Conservation (phyloP, 2,329 filamentous ascomycete genomes). For the Pseudogymnoascus verrucosus region DNA sequence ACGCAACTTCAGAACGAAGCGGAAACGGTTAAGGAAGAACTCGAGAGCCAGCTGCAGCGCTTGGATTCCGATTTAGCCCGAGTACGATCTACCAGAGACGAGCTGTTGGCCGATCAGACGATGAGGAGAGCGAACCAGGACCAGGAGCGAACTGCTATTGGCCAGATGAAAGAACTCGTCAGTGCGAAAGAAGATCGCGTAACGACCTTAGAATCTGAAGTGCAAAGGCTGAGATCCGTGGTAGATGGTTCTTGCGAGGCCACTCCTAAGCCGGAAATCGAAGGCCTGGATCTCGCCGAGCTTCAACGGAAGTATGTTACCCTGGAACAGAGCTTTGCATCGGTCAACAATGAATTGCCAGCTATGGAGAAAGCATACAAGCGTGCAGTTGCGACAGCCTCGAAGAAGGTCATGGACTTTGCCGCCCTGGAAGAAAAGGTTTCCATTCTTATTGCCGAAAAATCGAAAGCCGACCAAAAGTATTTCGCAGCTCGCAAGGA, state of each 20-base stretch:
- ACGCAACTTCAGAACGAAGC: constrained; percentile 75
- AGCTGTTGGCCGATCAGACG: constrained; percentile 71
- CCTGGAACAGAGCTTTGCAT: constrained; percentile 69
- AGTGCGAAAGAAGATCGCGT: constrained; percentile 76
- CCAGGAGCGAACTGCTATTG: constrained; percentile 59
- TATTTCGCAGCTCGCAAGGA: constrained; percentile 95
- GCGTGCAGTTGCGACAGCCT: constrained; percentile 74
- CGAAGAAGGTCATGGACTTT: constrained; percentile 79
- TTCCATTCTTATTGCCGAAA: constrained; percentile 69
- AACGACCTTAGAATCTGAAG: constrained; percentile 70
- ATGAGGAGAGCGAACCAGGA: constrained; percentile 74
- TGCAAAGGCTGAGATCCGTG: constrained; percentile 58
- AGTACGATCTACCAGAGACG: constrained; percentile 76
- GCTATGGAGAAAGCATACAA: constrained; percentile 88
- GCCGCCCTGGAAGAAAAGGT: constrained; percentile 70
- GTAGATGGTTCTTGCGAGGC: constrained; percentile 37
- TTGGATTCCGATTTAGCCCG: constrained; percentile 79
- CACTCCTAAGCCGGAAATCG: constrained; percentile 40
- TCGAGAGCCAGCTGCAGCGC: constrained; percentile 72
- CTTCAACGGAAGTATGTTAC: constrained; percentile 65
- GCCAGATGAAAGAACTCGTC: constrained; percentile 73
- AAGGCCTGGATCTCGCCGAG: constrained; percentile 59
- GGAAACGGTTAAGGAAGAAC: constrained; percentile 62
- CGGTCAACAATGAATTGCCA: constrained; percentile 79
- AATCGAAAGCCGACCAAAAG: constrained; percentile 94